Evolutionary conservation across 169 alveolate genomes (phyloP).

Genomic region (Perkinsus marinus): DNA sequence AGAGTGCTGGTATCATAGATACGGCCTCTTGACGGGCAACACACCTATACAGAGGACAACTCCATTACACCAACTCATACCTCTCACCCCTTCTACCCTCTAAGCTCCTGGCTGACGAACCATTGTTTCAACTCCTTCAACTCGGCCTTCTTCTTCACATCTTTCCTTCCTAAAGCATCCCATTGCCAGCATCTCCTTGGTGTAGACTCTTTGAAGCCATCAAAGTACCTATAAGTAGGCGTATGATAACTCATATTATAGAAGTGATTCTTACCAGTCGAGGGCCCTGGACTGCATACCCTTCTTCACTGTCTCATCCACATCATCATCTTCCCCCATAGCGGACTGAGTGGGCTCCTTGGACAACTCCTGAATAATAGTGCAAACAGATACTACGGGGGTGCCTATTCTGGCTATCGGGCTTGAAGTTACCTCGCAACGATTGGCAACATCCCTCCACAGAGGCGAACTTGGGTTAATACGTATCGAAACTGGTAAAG

Average conservation of each 20-base stretch:
- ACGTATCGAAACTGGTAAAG: neutral
- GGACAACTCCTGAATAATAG: neutral
- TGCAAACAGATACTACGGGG: neutral
- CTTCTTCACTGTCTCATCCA: neutral
- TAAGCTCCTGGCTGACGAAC: neutral
- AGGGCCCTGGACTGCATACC: neutral
- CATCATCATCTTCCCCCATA: neutral
- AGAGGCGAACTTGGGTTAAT: neutral
- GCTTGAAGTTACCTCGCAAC: neutral
- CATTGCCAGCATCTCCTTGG: neutral
- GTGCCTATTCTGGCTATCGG: neutral
- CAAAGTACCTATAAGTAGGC: neutral
- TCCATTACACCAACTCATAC: too few relatives aligned
- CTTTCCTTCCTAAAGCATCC: neutral
- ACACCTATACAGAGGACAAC: neutral
- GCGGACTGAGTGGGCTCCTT: neutral
- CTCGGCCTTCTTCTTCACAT: neutral
- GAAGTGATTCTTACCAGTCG: neutral
- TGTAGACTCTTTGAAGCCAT: neutral
- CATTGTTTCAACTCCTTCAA: neutral
- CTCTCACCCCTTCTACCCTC: neutral
- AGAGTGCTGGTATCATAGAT: constrained; percentile 1
- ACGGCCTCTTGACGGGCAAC: constrained; percentile 4
- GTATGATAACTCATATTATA: too few relatives aligned
- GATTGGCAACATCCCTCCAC: neutral